Evolutionary conservation across 2,329 filamentous ascomycete species (phyloP), one percentile per base, ranked within the genome.

Genomic region (Clonostachys rosea): DNA sequence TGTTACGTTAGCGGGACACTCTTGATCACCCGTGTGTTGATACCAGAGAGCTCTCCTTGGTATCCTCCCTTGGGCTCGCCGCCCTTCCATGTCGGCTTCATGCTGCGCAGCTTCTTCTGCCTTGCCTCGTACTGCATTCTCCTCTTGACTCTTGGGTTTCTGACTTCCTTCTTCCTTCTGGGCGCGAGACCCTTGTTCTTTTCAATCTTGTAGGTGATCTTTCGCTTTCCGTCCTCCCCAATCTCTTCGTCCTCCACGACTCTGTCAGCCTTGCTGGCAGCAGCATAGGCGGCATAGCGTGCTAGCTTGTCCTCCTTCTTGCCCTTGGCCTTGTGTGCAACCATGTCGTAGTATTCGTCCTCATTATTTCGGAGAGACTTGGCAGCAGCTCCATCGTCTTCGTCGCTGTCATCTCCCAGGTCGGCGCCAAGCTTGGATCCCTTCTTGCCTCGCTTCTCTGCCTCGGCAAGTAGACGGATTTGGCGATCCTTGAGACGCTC

Each of bases 101-200:
- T 89, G 63, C 87, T 92, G 59, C 82, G 83, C 62, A 97, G 70
- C 78, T 97, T 96, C 88, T 96, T 97, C 81, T 92, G 87, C 79
- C 95, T 96, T 67, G 91, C 87, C 63, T 95, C 91, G 66, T 83
- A 99, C 82, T 90, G 91, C 83, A 90, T 90, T 69, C 90, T 84
- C 86, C 96, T 97, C 86, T 97, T 99, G 54, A 97, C 92, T 65
- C 94, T 79, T 35, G 94, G 91, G 71, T 99, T 99, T 53, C 92
- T 78, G 49, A 91, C 87, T 58, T 95, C 91, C 83, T 99, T 97
- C 78, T 87, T 95, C 53, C 92, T 79, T 68, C 87, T 86, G 42
- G 91, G 90, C 49, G 89, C 85, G 52, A 99, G 73, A 34, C 94
- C 94, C 79, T 96, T 96, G 71, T 99, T 99, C 82, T 97, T 96